Evolutionary conservation across 2,329 filamentous ascomycete genomes (phyloP).

Genomic region (Zymoseptoria crescenta): DNA sequence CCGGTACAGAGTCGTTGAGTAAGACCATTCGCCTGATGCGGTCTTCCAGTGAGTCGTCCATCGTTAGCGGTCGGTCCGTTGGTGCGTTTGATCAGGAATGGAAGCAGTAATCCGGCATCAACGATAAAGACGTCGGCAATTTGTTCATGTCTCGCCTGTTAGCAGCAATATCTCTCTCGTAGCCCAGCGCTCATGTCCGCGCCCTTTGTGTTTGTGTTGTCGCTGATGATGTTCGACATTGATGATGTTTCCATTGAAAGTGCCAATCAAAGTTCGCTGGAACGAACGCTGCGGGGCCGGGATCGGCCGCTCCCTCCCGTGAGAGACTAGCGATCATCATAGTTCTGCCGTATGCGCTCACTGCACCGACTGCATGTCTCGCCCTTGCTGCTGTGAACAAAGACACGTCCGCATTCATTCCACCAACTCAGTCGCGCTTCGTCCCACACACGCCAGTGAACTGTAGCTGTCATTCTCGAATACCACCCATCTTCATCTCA

Average conservation of each 20-base stretch:
- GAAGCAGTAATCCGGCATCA: neutral
- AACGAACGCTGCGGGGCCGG: slow-evolving; percentile 18
- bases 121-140: neutral
- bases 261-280: neutral
- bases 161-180: neutral
- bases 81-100: slow-evolving; percentile 1
- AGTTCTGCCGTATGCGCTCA: neutral
- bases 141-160: slow-evolving; percentile 4
- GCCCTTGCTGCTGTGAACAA: neutral
- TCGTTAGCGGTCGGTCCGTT: slow-evolving; percentile 5
- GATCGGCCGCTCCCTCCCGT: neutral
- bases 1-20: slow-evolving; percentile 34
- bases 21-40: slow-evolving; percentile 55
- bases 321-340: neutral
- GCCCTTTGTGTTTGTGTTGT: neutral
- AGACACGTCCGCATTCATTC: neutral
- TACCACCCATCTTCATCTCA: neutral
- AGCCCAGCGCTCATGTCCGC: neutral
- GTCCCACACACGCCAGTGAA: no score
- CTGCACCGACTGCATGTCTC: neutral
- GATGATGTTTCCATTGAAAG: neutral
- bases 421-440: neutral
- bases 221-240: neutral
- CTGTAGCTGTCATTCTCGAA: no score
- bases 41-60: slow-evolving; percentile 40